phyloP scores from a whole-genome alignment of 2,329 filamentous ascomycete genomes.

The Blumeria graminis region DNA sequence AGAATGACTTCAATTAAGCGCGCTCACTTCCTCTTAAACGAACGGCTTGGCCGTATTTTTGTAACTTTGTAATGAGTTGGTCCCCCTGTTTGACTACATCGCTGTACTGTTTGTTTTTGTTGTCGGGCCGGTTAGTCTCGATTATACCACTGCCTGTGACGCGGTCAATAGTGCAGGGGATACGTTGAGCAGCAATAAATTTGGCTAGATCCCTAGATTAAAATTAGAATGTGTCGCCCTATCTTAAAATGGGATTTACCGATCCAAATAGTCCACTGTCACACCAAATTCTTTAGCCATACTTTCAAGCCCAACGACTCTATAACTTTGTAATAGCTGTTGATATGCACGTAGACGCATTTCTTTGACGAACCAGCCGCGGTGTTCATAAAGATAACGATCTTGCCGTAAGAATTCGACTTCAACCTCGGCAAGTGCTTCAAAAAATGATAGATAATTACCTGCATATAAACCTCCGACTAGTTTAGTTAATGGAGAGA shows the following conservation, averaged over 20 bases:
- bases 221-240: background rate
- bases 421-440: conserved; percentile 69
- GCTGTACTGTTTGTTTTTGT: conserved; percentile 99
- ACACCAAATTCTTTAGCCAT: conserved; percentile 97
- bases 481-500: conserved; percentile 63
- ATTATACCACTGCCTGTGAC: conserved; percentile 92
- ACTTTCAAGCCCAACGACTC: conserved; percentile 84
- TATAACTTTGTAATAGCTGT: conserved; percentile 90
- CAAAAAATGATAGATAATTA: conserved; percentile 86
- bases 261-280: conserved; percentile 85
- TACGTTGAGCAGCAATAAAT: conserved; percentile 85
- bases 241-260: conserved; percentile 27
- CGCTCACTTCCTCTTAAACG: conserved; percentile 84
- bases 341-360: conserved; percentile 94
- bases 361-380: conserved; percentile 91
- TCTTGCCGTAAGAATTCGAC: conserved; percentile 86
- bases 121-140: conserved; percentile 90
- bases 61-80: conserved; percentile 91
- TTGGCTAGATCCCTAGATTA: conserved; percentile 60
- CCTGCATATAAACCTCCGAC: conserved; percentile 84
- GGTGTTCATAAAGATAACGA: conserved; percentile 86
- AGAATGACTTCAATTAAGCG: conserved; percentile 25
- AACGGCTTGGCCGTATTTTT: conserved; percentile 97
- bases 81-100: conserved; percentile 96
- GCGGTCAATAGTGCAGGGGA: conserved; percentile 91